These are phyloP conservation scores for Omphalea diandra DNA, from an alignment of 441 rosid genomes.

Conservation along the genomic window DNA sequence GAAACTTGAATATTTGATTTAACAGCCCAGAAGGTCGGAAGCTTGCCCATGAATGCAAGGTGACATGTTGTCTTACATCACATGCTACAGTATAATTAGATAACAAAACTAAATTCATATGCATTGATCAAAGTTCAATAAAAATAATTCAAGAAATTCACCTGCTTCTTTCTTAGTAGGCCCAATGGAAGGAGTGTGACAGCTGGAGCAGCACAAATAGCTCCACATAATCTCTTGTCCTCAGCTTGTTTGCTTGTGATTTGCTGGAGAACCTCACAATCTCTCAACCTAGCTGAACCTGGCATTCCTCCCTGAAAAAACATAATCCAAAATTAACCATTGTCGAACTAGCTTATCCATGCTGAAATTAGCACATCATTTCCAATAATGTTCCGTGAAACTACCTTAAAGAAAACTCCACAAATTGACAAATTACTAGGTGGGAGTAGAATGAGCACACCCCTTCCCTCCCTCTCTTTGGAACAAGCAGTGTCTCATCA, in stretches of 20 bases:
- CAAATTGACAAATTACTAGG: not conserved
- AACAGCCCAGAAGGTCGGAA: conserved; percentile 94
- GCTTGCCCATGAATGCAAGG: conserved; percentile 81
- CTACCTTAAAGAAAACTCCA: not conserved
- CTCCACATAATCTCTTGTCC: conserved; percentile 73
- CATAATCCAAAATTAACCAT: conserved; percentile 1
- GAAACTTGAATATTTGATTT: conserved; percentile 79
- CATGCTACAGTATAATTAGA: conserved; percentile 52
- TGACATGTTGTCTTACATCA: conserved; percentile 84
- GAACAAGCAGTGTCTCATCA: not conserved
- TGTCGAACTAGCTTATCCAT: not conserved
- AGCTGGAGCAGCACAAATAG: conserved; percentile 94
- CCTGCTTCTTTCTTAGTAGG: conserved; percentile 71
- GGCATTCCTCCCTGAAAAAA: conserved; percentile 96
- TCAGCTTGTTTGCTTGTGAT: conserved; percentile 78
- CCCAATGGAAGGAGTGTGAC: conserved; percentile 97
- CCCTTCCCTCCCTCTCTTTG: not conserved
- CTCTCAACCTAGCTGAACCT: conserved; percentile 86
- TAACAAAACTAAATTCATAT: conserved; percentile 29
- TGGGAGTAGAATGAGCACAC: not conserved
- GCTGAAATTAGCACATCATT: not conserved
- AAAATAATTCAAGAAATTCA: conserved; percentile 23
- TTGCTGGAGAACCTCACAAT: conserved; percentile 55
- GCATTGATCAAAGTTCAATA: conserved; percentile 11
- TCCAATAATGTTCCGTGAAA: not conserved